Evolutionary conservation across 306 rosid species (phyloP), one percentile per base, ranked within the genome.

Genomic region (Coriaria nepalensis): DNA sequence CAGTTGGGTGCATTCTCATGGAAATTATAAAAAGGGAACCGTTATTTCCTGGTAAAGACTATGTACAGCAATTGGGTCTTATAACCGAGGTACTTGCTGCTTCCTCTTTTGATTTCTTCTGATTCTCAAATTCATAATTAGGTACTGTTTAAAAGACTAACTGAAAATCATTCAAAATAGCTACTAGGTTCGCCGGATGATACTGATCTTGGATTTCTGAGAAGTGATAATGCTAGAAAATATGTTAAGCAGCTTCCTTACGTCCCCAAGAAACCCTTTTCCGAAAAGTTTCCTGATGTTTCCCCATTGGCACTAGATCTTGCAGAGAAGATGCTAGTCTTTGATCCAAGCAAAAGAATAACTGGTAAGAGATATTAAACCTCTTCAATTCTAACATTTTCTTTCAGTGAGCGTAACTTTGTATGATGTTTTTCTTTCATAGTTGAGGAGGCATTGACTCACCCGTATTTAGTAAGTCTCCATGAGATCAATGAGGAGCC

Each of bases 401-500:
- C 3, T 56, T 46, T 63, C 12, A 34, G 62, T 62, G 20, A 51
- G 3, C 49, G 32, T 53, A 40, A 37, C 42, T 15, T 52, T 55
- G 14, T 68, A 12, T 57, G 10, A 7, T 10, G 9, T 59, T 52
- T 45, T 13, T 38, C 49, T 39, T 55, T 55, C 29, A 47, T 70
- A 90, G 97, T 90, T 9, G 97, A 79, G 66, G 95, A 77, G 67
- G 97, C 95, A 33, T 64, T 90, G 68, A 81, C 77, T 62, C 97
- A 90, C 65, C 97, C 97, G 38, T 84, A 74, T 53, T 45, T 90
- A 71, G 58, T 80, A 40, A 75, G 95, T 68, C 94, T 90, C 53
- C 97, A 90, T 43, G 95, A 85, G 77, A 81, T 90, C 77, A 90
- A 90, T 4, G 97, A 90, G 73, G 97, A 90, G 77, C 97, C 97